Base-by-base conservation (phyloP, 441 rosid genomes). In the Flueggea neowawraea region DNA sequence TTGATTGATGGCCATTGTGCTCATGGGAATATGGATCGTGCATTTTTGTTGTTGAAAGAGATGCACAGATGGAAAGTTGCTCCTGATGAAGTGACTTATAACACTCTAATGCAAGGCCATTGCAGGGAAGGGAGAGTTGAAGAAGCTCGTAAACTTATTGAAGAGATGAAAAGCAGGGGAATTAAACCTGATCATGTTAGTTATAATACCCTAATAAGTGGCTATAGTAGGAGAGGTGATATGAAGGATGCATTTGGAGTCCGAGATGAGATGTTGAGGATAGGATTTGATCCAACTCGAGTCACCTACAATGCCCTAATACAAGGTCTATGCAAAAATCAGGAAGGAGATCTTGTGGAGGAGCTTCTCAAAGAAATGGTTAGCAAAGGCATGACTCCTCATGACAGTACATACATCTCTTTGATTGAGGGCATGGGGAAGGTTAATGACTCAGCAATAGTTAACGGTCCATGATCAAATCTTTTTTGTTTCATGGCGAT, bases 41-140 rank as follows among this genome's bases (percentile, higher is more conserved):
- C 91, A 6, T 87, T 85, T 70, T 67, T 64, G 3, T 64, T 94
- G 31, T 71, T 94, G 73, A 76, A 78, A 61, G 85, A 87, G 79
- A 85, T 94, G 96, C 90, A 94, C 16, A 63, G 55, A 65, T 76
- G 75, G 79, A 85, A 72, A 57, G 75, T 91, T n/a, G 10, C 57
- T 65, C 96, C 96, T 4, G 96, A 94, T 73, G 98, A 94, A 47
- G 91, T 89, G 73, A 94, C 98, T 2, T 91, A 78, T 69, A 91
- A 94, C 70, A 85, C 95, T 57, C 75, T 91, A 60, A 89, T 94
- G 97, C 80, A 80, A 52, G 98, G 98, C 36, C 85, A 48, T 17
- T 94, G 95, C 72, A 79, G 72, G 75, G 82, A 81, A 74, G 96
- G 94, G 1, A 94, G 81, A 65, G 89, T 94, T 2, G 88, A 89